Base-by-base conservation (phyloP, 345 rosid genomes). In the Pistacia atlantica region DNA sequence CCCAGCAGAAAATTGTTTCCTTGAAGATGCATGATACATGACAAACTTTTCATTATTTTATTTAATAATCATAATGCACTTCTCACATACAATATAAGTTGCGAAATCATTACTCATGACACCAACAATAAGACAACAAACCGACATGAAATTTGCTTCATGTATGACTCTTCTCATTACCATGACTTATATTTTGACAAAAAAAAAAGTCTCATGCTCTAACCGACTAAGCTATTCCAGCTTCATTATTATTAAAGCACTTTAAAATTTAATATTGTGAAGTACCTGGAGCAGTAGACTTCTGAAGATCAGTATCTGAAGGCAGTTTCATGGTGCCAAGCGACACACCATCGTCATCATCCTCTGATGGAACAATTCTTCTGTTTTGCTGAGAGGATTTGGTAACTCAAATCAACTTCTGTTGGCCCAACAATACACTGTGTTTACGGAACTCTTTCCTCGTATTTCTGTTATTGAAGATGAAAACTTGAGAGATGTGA, bases 281-380 rank as follows among this genome's bases (percentile, higher is more conserved):
- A 31, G 9, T 77, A 91, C 95, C 97, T 92, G 97, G 75, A 92
- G 91, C 1, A 92, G 88, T 65, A 94, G 81, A 14, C 82, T 78
- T 85, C 12, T 55, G 71, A 37, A 93, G 8, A 81, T 95, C 98
- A 12, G 89, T 89, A 49, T 90, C 75, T 2, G 67, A 8, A 1
- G 98, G 97, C 86, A 95, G 85, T 73, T 93, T 90, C 91, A 90
- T 80, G 73, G 98, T 93, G 4, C 98, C 98, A 5, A 93, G 86
- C 70, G 93, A 91, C 49, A 95, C 92, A 5, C 95, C 98, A 12
- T 87, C 92, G 70, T 88, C 85, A 59, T 82, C 88, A 35, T 78
- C 86, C 17, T 71, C 86, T 13, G 87, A 83, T 31, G 89, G 64
- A 52, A 71, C 79, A 46, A 66, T 67, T 80, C 80, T 79, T 79